Evolutionary conservation across 352 stramenopile species (phyloP), one percentile per base, ranked within the genome.

Genomic region (Globisporangium alternatum): DNA sequence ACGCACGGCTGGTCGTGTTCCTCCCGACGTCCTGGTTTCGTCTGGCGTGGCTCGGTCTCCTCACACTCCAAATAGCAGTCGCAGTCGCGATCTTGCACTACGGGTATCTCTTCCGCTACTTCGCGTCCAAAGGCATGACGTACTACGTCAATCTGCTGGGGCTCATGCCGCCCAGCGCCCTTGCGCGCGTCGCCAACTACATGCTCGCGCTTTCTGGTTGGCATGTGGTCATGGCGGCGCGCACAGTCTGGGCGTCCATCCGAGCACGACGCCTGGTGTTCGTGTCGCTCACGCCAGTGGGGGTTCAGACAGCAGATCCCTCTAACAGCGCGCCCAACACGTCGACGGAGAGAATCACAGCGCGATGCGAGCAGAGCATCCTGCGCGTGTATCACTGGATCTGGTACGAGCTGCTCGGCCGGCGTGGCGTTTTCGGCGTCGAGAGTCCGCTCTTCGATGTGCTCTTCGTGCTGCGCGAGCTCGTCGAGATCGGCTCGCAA

Each of bases 401-500:
- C 17, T 58, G 58, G 47, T 64, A 51, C 47, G 58, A 48, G 30
- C 54, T 66, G 25, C 55, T 67, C 33, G 61, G 61, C 13, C 61
- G 61, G 17, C 61, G 35, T 21, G 54, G 61, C 7, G 13, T 60
- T 21, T 67, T 67, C 33, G 61, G 61, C 6, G 53, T 67, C 44
- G 61, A 67, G 12, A 67, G 54, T 12, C 61, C 61, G 2, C 19
- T 48, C 28, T 67, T 67, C 12, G 61, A 67, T 22, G 44, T 56
- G 17, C 52, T 56, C 8, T 61, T 67, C 10, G 52, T 67, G 4
- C 52, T 67, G 41, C 61, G 44, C 41, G 60, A 65, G 60, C 6
- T 58, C 19, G n/a, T 65, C 19, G 60, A 65, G 60, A 65, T 65
- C 48, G 60, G 35, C 7, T 65, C 60, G 22, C 60, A 65, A 35